Conservation (phyloP, 2,329 filamentous ascomycete genomes). For the Talaromyces sp. region DNA sequence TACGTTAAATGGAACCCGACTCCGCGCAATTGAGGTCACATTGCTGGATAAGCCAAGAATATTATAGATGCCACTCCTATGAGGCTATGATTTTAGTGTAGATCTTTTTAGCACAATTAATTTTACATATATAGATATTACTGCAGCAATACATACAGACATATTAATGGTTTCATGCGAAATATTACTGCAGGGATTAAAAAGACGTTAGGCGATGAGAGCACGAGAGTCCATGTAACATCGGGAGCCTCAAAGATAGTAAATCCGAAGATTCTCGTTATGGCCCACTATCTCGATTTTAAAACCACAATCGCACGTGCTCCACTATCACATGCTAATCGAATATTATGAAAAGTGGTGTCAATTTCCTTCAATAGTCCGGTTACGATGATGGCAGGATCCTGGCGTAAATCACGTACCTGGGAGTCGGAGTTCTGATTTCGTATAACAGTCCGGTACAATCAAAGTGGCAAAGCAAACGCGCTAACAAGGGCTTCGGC, state of each 20-base stretch:
- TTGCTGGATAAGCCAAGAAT: not conserved
- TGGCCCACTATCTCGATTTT: not conserved
- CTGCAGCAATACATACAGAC: not conserved
- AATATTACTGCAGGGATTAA: not conserved
- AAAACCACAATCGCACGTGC: not conserved
- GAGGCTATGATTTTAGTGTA: not conserved
- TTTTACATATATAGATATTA: not conserved
- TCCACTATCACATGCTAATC: not conserved
- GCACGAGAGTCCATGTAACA: not conserved
- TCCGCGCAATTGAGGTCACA: conserved; percentile 19
- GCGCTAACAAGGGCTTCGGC: not conserved
- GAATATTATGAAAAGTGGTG: not conserved
- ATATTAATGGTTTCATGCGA: not conserved
- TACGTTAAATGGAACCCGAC: conserved; percentile 52
- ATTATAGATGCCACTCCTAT: not conserved
- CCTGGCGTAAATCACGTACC: not conserved
- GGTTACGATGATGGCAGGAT: not conserved
- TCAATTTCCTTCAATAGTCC: not conserved
- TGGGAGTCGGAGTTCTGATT: not conserved
- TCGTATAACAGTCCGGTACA: not conserved
- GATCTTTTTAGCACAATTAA: not conserved
- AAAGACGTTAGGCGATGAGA: not conserved
- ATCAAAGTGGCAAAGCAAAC: not conserved
- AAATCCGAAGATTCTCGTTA: not conserved
- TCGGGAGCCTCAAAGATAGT: not conserved